A percentile compares a stretch with the other conserved stretches of the same genome.
Conservation (phyloP, 2,329 filamentous ascomycete species). For the Trichophyton rubrum region DNA sequence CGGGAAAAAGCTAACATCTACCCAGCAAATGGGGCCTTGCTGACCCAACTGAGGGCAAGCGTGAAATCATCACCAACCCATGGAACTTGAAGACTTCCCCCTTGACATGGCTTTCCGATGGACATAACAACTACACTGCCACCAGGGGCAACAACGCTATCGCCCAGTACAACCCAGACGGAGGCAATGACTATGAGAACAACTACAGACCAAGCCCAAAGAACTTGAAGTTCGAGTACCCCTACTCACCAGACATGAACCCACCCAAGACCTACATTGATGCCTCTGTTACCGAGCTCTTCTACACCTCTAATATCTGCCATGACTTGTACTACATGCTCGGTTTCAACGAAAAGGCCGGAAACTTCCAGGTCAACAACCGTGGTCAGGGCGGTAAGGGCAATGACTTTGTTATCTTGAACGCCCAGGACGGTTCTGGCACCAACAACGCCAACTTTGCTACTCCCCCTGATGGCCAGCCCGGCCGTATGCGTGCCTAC, state of each 20-base stretch:
- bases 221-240: constrained; percentile 10
- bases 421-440: constrained; percentile 11
- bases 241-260: constrained; percentile 7
- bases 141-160: constrained; percentile 12
- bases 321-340: constrained; percentile 11
- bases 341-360: constrained; percentile 10
- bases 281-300: constrained; percentile 10
- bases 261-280: constrained; percentile 8
- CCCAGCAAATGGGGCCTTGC: constrained; percentile 8
- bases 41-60: constrained; percentile 10
- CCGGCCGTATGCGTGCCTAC: constrained; percentile 13
- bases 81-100: constrained; percentile 7
- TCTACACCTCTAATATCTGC: constrained; percentile 11
- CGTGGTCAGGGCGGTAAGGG: constrained; percentile 9
- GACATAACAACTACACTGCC: constrained; percentile 5
- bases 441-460: constrained; percentile 12
- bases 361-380: constrained; percentile 11
- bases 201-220: constrained; percentile 11
- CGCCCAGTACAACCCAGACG: constrained; percentile 10
- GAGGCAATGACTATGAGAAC: constrained; percentile 10
- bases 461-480: constrained; percentile 12
- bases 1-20: neutral
- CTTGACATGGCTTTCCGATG: constrained; percentile 10
- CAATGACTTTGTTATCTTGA: constrained; percentile 10
- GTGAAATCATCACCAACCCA: constrained; percentile 6